Conservation (phyloP, 2,329 filamentous ascomycete species). For the Cryphonectria parasitica region DNA sequence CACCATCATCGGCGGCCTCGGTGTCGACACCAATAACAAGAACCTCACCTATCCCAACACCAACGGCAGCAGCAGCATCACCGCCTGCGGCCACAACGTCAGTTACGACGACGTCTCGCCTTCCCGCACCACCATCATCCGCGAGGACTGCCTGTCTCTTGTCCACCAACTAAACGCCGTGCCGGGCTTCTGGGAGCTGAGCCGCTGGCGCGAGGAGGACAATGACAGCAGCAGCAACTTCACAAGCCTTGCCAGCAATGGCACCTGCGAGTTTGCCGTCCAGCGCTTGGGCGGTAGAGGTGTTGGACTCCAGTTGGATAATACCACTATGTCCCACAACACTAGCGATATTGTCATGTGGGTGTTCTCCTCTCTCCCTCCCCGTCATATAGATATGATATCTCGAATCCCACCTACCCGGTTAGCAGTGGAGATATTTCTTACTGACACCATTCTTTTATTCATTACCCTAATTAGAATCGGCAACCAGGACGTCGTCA, state of each 20-base stretch:
- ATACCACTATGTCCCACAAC: neutral
- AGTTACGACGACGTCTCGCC: conserved; percentile 14
- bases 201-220: neutral
- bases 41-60: neutral
- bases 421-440: neutral
- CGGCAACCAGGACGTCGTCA: conserved; percentile 21
- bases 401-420: too few species aligned
- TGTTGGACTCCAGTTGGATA: neutral
- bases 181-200: conserved; percentile 16
- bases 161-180: neutral
- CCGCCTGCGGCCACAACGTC: conserved; percentile 9
- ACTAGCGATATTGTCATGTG: conserved; percentile 13
- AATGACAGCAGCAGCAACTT: neutral
- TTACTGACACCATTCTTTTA: neutral
- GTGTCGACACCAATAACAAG: neutral
- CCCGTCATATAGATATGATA: too few species aligned
- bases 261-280: conserved; percentile 23
- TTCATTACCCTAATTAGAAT: neutral
- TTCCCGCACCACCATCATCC: conserved; percentile 14
- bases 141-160: conserved; percentile 10
- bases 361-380: neutral
- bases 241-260: conserved; percentile 10
- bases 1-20: neutral
- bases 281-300: neutral
- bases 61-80: conserved; percentile 5